Conservation (phyloP, 2,329 filamentous ascomycete species). For the Davidsoniella neocaledoniae region DNA sequence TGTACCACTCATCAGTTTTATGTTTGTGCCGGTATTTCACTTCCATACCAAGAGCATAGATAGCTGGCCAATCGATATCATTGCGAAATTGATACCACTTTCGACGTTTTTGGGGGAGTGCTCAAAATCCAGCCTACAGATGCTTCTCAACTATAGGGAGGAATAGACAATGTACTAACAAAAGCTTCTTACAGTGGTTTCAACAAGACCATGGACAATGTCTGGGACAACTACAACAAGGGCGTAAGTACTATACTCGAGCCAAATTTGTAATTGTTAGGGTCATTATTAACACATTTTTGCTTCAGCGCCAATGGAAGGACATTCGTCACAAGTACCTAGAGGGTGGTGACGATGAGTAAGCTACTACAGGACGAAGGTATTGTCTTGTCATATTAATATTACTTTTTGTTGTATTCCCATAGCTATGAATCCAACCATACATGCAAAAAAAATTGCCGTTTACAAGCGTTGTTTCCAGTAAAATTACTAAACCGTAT, state of each 20-base stretch:
- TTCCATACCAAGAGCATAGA: neutral
- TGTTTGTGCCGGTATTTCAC: neutral
- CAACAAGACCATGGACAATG: constrained; percentile 61
- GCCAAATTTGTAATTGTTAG: neutral
- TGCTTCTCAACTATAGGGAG: neutral
- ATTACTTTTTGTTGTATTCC: too few species aligned
- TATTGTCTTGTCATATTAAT: too few species aligned
- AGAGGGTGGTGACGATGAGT: constrained; percentile 48
- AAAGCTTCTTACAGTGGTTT: constrained; percentile 44
- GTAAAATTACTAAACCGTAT: too few species aligned
- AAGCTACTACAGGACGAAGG: constrained; percentile 15
- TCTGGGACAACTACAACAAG: constrained; percentile 85
- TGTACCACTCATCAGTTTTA: constrained; percentile 21
- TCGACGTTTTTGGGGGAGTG: neutral
- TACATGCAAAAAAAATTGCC: too few species aligned
- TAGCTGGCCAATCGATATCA: neutral
- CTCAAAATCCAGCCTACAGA: neutral
- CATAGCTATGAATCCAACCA: too few species aligned
- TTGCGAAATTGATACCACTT: neutral
- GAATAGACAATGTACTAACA: neutral
- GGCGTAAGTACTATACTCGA: constrained; percentile 49
- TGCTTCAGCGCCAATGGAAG: constrained; percentile 87
- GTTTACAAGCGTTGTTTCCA: too few species aligned
- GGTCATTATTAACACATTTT: neutral
- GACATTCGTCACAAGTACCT: constrained; percentile 89